A percentile compares a stretch with the other conserved stretches of the same genome.
phyloP scores from a whole-genome alignment of 805 yeast species.

The Pichia exigua region DNA sequence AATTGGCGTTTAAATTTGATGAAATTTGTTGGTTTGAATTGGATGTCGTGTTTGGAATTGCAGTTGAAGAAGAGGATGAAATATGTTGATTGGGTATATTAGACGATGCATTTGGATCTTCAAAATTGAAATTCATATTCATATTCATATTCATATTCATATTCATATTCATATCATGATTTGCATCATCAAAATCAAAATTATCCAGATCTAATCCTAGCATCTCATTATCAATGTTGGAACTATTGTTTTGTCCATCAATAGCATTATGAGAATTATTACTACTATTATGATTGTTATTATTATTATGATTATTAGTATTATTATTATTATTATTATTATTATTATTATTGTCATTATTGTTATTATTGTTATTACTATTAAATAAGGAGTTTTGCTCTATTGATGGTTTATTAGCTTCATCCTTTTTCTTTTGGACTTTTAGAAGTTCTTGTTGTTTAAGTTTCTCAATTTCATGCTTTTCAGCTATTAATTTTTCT shows the following conservation, averaged over 20 bases:
- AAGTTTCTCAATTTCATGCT: slow-evolving; percentile 8
- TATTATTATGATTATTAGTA: too few species aligned
- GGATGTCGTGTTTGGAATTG: slow-evolving; percentile 1
- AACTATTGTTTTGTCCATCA: background rate
- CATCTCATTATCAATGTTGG: slow-evolving; percentile 15
- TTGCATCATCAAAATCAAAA: slow-evolving; percentile 17
- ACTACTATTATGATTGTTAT: too few species aligned
- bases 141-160: background rate
- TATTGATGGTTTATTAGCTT: background rate
- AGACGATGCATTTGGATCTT: background rate
- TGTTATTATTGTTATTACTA: too few species aligned
- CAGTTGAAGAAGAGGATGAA: background rate
- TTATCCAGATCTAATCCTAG: slow-evolving; percentile 24
- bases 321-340: too few species aligned
- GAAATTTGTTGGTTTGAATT: background rate
- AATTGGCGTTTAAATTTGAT: background rate
- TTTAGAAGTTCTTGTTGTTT: background rate
- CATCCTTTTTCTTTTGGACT: background rate
- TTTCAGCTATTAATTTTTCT: slow-evolving; percentile 22
- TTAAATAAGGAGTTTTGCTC: background rate
- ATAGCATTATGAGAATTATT: too few species aligned
- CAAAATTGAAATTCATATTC: slow-evolving; percentile 1
- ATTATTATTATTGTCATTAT: too few species aligned
- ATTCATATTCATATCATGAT: background rate
- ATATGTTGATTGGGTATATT: background rate